phyloP scores from a whole-genome alignment of 768 basidiomycete species.

The Naganishia onofrii region DNA sequence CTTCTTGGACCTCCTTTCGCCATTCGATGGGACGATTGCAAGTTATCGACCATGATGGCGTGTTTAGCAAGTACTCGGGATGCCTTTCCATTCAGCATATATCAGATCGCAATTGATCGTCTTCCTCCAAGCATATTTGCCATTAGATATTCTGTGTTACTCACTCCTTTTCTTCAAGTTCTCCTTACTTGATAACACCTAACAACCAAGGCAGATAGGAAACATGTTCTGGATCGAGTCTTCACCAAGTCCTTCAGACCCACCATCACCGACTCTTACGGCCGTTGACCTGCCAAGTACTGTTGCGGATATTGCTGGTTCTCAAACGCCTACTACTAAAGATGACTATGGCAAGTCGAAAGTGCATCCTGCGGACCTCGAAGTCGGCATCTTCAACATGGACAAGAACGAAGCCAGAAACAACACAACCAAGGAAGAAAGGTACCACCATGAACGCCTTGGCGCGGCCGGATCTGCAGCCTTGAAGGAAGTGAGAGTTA shows the following conservation, averaged over 20 bases:
- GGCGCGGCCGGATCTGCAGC: neutral
- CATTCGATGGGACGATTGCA: neutral
- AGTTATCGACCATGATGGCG: no score
- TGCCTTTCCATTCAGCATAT: no score
- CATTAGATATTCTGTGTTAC: no score
- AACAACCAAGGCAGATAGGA: neutral
- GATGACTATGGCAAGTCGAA: neutral
- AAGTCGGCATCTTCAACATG: neutral
- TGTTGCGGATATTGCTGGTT: neutral
- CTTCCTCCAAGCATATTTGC: no score
- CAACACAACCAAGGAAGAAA: neutral
- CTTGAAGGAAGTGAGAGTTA: constrained; percentile 27
- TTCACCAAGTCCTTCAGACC: neutral
- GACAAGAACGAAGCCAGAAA: neutral
- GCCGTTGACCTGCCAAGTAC: neutral
- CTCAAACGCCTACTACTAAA: no score
- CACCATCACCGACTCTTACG: constrained; percentile 21
- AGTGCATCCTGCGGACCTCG: constrained; percentile 2
- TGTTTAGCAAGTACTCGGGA: no score
- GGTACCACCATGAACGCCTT: neutral
- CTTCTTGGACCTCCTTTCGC: constrained; percentile 3
- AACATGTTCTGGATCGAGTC: neutral
- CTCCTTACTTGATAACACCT: neutral
- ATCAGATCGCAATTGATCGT: no score
- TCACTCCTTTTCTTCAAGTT: neutral